A percentile compares a stretch with the other conserved stretches of the same genome.
These are phyloP conservation scores for Xylaria flabelliformis DNA, from an alignment of 495 filamentous ascomycete genomes.

Conservation along the genomic window DNA sequence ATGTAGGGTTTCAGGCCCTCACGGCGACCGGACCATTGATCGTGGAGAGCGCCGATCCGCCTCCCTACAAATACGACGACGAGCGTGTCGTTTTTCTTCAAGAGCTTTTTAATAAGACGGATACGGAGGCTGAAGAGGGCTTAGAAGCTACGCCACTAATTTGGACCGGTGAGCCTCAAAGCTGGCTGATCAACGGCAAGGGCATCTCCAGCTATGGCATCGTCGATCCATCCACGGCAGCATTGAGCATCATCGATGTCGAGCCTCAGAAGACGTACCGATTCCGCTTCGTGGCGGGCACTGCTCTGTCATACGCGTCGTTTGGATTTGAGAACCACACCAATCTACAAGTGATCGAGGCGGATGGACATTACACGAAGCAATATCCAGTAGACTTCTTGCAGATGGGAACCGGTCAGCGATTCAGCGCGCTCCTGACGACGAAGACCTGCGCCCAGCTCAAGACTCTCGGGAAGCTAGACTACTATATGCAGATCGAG, in stretches of 20 bases:
- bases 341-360: constrained; percentile 55
- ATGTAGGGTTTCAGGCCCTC: constrained; percentile 59
- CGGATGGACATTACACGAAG: constrained; percentile 60
- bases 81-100: constrained; percentile 58
- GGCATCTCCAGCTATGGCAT: constrained; percentile 33
- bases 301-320: constrained; percentile 52
- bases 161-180: constrained; percentile 52
- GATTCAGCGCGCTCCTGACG: constrained; percentile 57
- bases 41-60: constrained; percentile 48
- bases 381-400: constrained; percentile 49
- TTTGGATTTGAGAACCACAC: constrained; percentile 57
- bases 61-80: constrained; percentile 58
- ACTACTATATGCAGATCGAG: constrained; percentile 59
- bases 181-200: constrained; percentile 52
- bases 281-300: constrained; percentile 58
- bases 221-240: constrained; percentile 21
- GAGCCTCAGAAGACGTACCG: constrained; percentile 61
- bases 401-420: constrained; percentile 59
- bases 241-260: constrained; percentile 55
- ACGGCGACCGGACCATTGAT: constrained; percentile 58
- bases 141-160: constrained; percentile 39
- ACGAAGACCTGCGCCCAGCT: constrained; percentile 50
- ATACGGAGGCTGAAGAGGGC: constrained; percentile 45
- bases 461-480: constrained; percentile 37
- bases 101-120: constrained; percentile 53